A percentile compares a stretch with the other conserved stretches of the same genome.
phyloP scores from a whole-genome alignment of 2,329 filamentous ascomycete species.

The Metarhizium sp. region DNA sequence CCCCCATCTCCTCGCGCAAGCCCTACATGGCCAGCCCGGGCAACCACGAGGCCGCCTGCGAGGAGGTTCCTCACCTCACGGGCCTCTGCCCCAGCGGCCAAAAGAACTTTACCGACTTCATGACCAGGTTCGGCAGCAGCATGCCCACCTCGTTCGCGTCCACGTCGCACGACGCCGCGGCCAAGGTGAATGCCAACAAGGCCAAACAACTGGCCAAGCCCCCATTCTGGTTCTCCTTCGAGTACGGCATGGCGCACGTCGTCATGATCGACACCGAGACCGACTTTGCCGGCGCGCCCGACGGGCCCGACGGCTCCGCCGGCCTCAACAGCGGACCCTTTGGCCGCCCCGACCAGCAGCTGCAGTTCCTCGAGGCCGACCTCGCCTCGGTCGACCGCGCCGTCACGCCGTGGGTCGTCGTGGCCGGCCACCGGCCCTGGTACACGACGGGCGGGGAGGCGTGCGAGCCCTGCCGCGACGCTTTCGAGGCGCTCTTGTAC shows the following conservation, averaged over 20 bases:
- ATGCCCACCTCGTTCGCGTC: slow-evolving; percentile 44
- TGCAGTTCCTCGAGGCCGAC: slow-evolving; percentile 44
- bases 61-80: slow-evolving; percentile 28
- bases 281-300: slow-evolving; percentile 19
- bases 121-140: slow-evolving; percentile 42
- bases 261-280: slow-evolving; percentile 25
- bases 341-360: slow-evolving; percentile 36
- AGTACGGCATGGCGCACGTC: slow-evolving; percentile 20
- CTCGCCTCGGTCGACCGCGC: slow-evolving; percentile 45
- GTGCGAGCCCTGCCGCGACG: slow-evolving; percentile 38
- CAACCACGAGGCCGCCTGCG: slow-evolving; percentile 50
- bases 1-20: slow-evolving; percentile 40
- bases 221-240: slow-evolving; percentile 17
- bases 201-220: slow-evolving; percentile 25
- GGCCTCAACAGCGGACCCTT: slow-evolving; percentile 39
- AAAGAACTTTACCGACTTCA: slow-evolving; percentile 51
- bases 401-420: slow-evolving; percentile 37
- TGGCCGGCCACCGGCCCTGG: slow-evolving; percentile 34
- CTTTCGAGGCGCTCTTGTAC: slow-evolving; percentile 45
- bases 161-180: slow-evolving; percentile 30
- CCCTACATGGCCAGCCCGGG: slow-evolving; percentile 36
- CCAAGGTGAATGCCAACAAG: slow-evolving; percentile 33
- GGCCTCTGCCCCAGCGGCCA: slow-evolving; percentile 40
- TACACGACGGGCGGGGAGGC: slow-evolving; percentile 29
- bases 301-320: slow-evolving; percentile 13